phyloP scores from a whole-genome alignment of 169 alveolate genomes.

The Cryptosporidium felis region DNA sequence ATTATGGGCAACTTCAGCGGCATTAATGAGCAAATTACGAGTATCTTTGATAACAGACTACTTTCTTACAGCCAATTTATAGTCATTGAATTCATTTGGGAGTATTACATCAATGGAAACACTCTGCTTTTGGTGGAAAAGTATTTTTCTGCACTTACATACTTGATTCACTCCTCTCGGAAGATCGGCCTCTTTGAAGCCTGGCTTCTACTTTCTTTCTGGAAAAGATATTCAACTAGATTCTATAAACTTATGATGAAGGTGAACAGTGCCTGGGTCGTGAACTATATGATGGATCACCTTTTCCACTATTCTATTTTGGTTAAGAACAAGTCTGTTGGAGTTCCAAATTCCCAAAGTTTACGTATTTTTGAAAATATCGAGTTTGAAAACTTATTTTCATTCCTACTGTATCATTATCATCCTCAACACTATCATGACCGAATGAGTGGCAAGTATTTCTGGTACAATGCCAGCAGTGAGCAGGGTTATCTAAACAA shows the following conservation, averaged over 20 bases:
- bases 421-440: conserved; percentile 65
- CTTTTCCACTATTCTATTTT: conserved; percentile 19
- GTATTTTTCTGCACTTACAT: conserved; percentile 7
- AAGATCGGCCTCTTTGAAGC: conserved; percentile 1
- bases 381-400: conserved; percentile 44
- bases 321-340: background rate
- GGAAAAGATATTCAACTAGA: conserved; percentile 57
- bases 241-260: conserved; percentile 39
- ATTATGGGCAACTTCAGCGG: background rate
- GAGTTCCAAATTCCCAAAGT: background rate
- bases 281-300: conserved; percentile 24
- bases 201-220: conserved; percentile 55
- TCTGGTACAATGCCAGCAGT: conserved; percentile 59
- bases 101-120: conserved; percentile 41
- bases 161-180: background rate
- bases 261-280: conserved; percentile 30
- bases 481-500: conserved; percentile 49
- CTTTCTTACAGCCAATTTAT: conserved; percentile 37
- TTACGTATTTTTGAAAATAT: conserved; percentile 6
- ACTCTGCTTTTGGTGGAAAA: conserved; percentile 46
- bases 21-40: background rate
- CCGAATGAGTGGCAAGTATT: conserved; percentile 59
- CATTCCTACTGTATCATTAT: conserved; percentile 45
- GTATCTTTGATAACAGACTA: conserved; percentile 1
- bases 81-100: conserved; percentile 42